These are phyloP conservation scores for Tuber aestivum DNA, from an alignment of 495 filamentous ascomycete species.

Conservation along the genomic window DNA sequence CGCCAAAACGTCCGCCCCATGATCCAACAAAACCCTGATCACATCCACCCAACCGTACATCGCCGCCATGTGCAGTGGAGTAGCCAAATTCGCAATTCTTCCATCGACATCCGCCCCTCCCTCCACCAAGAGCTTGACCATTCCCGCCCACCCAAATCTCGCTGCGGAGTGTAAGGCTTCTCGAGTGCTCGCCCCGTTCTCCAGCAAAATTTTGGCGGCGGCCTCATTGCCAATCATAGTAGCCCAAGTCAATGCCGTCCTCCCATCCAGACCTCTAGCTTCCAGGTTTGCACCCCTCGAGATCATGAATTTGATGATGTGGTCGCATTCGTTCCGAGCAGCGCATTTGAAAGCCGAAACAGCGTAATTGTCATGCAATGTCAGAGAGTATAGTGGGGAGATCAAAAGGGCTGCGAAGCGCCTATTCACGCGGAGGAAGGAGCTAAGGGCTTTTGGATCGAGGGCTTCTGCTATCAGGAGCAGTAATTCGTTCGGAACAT, in stretches of 20 bases:
- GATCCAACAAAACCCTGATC: conserved; percentile 17
- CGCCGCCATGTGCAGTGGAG: conserved; percentile 22
- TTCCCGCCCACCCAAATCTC: conserved; percentile 5
- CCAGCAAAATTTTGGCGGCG: neutral
- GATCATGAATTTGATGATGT: conserved; percentile 1
- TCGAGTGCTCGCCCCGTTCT: conserved; percentile 7
- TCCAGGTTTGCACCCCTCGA: conserved; percentile 3
- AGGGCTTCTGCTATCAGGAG: neutral
- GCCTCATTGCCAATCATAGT: neutral
- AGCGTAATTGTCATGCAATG: neutral
- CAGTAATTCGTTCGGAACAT: neutral
- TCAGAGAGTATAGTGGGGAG: conserved; percentile 1
- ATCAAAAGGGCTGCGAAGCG: neutral
- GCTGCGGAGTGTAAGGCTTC: neutral
- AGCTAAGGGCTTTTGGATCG: neutral
- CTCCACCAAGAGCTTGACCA: conserved; percentile 14
- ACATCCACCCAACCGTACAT: conserved; percentile 14
- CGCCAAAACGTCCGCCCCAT: conserved; percentile 16
- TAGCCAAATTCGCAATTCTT: neutral
- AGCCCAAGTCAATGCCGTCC: neutral
- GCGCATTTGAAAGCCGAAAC: conserved; percentile 3
- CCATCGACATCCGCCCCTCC: conserved; percentile 8
- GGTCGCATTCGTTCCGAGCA: neutral
- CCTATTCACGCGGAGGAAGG: neutral
- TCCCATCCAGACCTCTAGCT: neutral